Conservation (phyloP, 108 stramenopile species). For the Cyclotella kingstonii region DNA sequence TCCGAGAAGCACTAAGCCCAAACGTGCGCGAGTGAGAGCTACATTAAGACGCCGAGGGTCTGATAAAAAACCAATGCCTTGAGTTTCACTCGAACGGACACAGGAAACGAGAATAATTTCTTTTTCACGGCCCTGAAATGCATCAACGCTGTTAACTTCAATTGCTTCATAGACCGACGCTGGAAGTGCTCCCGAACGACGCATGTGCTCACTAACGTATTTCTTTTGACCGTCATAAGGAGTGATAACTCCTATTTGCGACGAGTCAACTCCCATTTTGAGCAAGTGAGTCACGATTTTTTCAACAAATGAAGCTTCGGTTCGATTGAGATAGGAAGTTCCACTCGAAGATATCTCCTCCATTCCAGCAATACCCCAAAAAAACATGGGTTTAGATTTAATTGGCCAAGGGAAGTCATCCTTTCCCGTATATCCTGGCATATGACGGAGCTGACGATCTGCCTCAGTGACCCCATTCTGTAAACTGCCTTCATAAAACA, state of each 20-base stretch:
- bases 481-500: conserved; percentile 98
- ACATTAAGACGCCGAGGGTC: conserved; percentile 99
- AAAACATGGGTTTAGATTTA: conserved; percentile 93
- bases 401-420: conserved; percentile 92
- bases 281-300: conserved; percentile 95
- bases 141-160: conserved; percentile 97
- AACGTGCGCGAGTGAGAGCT: conserved; percentile 94
- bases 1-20: conserved; percentile 92
- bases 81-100: conserved; percentile 96
- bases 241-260: conserved; percentile 96
- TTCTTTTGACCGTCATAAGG: conserved; percentile 99
- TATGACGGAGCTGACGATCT: conserved; percentile 81
- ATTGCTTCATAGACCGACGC: conserved; percentile 88
- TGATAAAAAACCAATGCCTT: conserved; percentile 96
- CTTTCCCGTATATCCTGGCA: conserved; percentile 73
- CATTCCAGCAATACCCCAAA: conserved; percentile 90
- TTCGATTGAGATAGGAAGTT: conserved; percentile 96
- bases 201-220: conserved; percentile 91
- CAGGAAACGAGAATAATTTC: conserved; percentile 97
- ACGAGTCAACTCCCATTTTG: conserved; percentile 86
- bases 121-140: conserved; percentile 99
- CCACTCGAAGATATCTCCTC: conserved; percentile 97
- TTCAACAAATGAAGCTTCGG: conserved; percentile 96
- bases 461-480: conserved; percentile 97
- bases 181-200: conserved; percentile 80